phyloP scores from a whole-genome alignment of 163 green algal species.

The Scenedesmus sp. region DNA sequence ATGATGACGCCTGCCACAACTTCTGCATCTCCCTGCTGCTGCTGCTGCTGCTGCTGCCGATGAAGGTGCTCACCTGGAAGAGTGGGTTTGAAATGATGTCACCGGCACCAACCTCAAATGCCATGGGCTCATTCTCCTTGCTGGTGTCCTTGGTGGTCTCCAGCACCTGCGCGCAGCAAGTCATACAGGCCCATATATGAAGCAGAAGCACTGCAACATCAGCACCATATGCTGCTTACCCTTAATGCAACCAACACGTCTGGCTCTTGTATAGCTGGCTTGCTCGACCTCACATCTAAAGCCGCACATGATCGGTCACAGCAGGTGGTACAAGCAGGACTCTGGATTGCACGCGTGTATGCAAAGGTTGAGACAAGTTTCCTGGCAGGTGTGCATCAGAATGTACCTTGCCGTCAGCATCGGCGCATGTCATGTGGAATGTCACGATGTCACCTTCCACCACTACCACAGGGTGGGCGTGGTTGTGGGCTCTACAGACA shows the following conservation, averaged over 20 bases:
- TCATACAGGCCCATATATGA: neutral
- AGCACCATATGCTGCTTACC: no score
- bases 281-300: no score
- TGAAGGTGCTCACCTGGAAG: constrained; percentile 75
- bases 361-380: no score
- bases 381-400: neutral
- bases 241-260: no score
- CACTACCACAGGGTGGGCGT: constrained; percentile 60
- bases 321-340: no score
- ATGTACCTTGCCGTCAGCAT: constrained; percentile 78
- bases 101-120: constrained; percentile 91
- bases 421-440: constrained; percentile 77
- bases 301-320: no score
- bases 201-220: neutral
- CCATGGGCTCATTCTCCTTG: constrained; percentile 81
- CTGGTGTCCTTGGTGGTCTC: constrained; percentile 69
- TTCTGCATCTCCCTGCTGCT: neutral
- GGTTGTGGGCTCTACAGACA: neutral
- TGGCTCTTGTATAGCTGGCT: no score
- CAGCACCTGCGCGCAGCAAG: constrained; percentile 69
- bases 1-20: no score
- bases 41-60: neutral
- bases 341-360: no score
- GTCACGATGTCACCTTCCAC: constrained; percentile 82
- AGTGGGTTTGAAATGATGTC: constrained; percentile 92